Conservation (phyloP, 176 grass and related monocot species). For the Raddia guianensis region DNA sequence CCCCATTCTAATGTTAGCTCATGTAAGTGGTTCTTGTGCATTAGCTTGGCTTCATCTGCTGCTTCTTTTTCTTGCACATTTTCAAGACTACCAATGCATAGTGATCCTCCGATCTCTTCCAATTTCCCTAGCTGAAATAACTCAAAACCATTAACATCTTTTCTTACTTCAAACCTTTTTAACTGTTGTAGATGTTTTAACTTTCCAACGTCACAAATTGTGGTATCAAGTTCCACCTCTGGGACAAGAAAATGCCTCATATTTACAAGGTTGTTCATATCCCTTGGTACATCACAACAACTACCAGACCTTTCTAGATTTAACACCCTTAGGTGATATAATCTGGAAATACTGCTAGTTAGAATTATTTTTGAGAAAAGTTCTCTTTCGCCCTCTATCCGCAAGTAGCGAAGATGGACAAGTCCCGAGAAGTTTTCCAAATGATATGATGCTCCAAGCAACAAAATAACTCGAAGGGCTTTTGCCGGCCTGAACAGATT, state of each 20-base stretch:
- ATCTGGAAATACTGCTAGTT: neutral
- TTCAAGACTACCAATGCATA: constrained; percentile 16
- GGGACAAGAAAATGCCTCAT: neutral
- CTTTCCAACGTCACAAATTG: neutral
- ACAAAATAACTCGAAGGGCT: neutral
- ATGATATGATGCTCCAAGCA: neutral
- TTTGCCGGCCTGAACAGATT: neutral
- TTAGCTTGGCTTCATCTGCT: neutral
- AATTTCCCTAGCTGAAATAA: neutral
- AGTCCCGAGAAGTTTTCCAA: constrained; percentile 14
- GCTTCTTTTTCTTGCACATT: constrained; percentile 11
- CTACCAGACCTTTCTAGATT: neutral
- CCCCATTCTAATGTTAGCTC: neutral
- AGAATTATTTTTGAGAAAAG: neutral
- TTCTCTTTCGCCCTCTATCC: neutral
- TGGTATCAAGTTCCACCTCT: neutral
- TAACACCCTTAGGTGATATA: constrained; percentile 27
- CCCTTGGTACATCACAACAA: neutral
- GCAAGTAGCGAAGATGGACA: constrained; percentile 22
- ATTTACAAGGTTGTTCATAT: constrained; percentile 23
- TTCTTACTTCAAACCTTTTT: neutral
- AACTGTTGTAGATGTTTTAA: neutral
- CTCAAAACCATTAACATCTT: neutral
- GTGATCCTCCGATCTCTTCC: neutral
- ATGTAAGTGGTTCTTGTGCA: too few species aligned